Evolutionary conservation across 2,329 filamentous ascomycete genomes (phyloP).

Genomic region (Pseudogymnoascus sp.): DNA sequence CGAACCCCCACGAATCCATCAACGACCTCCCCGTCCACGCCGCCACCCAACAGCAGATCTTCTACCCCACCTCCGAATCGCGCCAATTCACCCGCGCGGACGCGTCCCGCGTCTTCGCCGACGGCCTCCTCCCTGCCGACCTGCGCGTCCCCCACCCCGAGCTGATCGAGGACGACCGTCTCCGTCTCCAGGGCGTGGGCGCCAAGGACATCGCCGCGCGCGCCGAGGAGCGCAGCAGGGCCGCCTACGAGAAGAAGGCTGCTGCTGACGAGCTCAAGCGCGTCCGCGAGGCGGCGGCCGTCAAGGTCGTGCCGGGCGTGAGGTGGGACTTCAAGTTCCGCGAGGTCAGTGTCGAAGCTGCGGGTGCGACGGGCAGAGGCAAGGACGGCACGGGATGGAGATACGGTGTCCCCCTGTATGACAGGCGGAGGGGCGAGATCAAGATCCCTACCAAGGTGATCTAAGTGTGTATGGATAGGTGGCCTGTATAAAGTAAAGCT

Average conservation of each 20-base stretch:
- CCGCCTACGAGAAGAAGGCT: slow-evolving; percentile 27
- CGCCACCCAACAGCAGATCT: slow-evolving; percentile 55
- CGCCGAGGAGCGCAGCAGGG: slow-evolving; percentile 27
- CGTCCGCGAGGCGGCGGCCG: slow-evolving; percentile 33
- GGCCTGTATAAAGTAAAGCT: not conserved
- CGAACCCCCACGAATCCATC: slow-evolving; percentile 41
- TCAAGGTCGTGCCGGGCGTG: slow-evolving; percentile 36
- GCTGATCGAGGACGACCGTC: slow-evolving; percentile 41
- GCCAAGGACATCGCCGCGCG: slow-evolving; percentile 19
- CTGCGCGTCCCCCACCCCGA: slow-evolving; percentile 54
- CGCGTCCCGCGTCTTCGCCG: slow-evolving; percentile 56
- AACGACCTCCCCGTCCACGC: slow-evolving; percentile 58
- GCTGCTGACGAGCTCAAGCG: slow-evolving; percentile 17
- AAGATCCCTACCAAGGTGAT: slow-evolving; percentile 58
- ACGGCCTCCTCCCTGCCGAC: slow-evolving; percentile 51
- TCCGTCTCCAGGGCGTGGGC: slow-evolving; percentile 30
- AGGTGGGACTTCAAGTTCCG: slow-evolving; percentile 57
- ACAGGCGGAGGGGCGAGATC: slow-evolving; percentile 53
- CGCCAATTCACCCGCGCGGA: slow-evolving; percentile 55
- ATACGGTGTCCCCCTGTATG: slow-evolving; percentile 55
- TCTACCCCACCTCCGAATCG: slow-evolving; percentile 55
- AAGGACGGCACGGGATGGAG: slow-evolving; percentile 48
- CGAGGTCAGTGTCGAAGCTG: slow-evolving; percentile 48
- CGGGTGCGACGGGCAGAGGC: slow-evolving; percentile 45
- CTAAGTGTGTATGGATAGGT: slow-evolving; percentile 13